Conservation (phyloP, 2,329 filamentous ascomycete species). For the Coniochaeta pulveracea region DNA sequence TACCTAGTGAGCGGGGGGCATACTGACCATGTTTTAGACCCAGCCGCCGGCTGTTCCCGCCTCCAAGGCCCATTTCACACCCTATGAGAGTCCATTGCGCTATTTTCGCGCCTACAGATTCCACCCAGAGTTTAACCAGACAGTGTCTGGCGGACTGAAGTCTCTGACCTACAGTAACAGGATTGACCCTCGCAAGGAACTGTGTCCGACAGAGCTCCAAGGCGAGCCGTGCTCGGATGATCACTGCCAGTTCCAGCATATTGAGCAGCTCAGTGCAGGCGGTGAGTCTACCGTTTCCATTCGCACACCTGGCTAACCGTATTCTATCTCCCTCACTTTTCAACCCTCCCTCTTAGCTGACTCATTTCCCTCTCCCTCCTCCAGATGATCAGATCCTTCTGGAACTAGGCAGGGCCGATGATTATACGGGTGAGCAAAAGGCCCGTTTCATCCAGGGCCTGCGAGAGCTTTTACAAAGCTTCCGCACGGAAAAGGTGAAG, state of each 20-base stretch:
- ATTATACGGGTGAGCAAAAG: constrained; percentile 49
- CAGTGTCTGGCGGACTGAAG: constrained; percentile 65
- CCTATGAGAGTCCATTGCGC: constrained; percentile 76
- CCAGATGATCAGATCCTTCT: constrained; percentile 65
- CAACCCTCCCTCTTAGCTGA: constrained; percentile 34
- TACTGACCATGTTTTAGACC: constrained; percentile 14
- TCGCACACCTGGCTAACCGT: constrained; percentile 17
- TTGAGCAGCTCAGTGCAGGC: constrained; percentile 57
- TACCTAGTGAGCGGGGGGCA: neutral
- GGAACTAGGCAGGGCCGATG: constrained; percentile 56
- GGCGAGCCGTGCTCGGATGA: constrained; percentile 58
- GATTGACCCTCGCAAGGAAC: constrained; percentile 61
- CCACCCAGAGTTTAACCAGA: constrained; percentile 62
- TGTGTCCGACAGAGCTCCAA: constrained; percentile 68
- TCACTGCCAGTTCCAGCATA: constrained; percentile 70
- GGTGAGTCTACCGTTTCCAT: constrained; percentile 48
- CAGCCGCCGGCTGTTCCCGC: constrained; percentile 6
- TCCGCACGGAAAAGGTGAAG: constrained; percentile 47
- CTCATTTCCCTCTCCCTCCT: constrained; percentile 21
- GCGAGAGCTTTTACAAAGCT: constrained; percentile 45
- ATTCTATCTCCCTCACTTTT: constrained; percentile 10
- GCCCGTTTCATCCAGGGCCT: constrained; percentile 52
- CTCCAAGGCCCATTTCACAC: constrained; percentile 18
- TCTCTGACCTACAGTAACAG: constrained; percentile 91
- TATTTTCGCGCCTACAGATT: constrained; percentile 84